Percentiles rank a stretch among this genome's conserved stretches.
Evolutionary conservation across 495 filamentous ascomycete genomes (phyloP).

Genomic region (Aspergillus coremiiformis): DNA sequence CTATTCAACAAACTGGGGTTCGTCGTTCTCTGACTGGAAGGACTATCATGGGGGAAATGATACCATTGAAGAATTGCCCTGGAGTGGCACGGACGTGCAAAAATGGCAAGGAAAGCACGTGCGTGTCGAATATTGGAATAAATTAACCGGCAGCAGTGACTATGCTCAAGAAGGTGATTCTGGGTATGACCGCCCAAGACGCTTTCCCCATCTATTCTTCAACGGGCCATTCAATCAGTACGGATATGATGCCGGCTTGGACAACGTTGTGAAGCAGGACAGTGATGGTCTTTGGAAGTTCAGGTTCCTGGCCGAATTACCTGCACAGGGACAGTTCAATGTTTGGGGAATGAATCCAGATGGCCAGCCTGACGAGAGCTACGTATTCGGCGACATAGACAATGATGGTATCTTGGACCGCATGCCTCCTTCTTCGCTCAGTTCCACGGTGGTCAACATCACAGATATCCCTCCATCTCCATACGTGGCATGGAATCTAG

Average conservation of each 20-base stretch:
- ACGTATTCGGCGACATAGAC: conserved; percentile 55
- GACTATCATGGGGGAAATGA: conserved; percentile 46
- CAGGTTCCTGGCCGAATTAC: conserved; percentile 60
- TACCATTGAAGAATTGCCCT: conserved; percentile 39
- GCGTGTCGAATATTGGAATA: conserved; percentile 61
- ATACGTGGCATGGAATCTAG: conserved; percentile 49
- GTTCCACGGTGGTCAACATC: conserved; percentile 51
- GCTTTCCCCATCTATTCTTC: conserved; percentile 58
- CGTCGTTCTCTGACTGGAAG: conserved; percentile 52
- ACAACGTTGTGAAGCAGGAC: conserved; percentile 48
- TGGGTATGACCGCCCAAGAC: conserved; percentile 36
- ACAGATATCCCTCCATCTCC: conserved; percentile 49
- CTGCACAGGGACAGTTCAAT: conserved; percentile 56
- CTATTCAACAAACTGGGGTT: conserved; percentile 57
- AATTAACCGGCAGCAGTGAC: conserved; percentile 54
- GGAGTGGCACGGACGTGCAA: conserved; percentile 57
- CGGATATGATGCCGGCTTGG: conserved; percentile 58
- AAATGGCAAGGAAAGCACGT: conserved; percentile 60
- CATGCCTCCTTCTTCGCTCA: conserved; percentile 54
- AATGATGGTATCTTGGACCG: conserved; percentile 55
- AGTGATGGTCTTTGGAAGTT: conserved; percentile 51
- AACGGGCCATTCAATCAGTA: conserved; percentile 62
- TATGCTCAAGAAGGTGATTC: conserved; percentile 59
- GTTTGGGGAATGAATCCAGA: conserved; percentile 63
- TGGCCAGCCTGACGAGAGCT: conserved; percentile 54